Conservation (phyloP, 306 rosid species). For the Inga laurina region DNA sequence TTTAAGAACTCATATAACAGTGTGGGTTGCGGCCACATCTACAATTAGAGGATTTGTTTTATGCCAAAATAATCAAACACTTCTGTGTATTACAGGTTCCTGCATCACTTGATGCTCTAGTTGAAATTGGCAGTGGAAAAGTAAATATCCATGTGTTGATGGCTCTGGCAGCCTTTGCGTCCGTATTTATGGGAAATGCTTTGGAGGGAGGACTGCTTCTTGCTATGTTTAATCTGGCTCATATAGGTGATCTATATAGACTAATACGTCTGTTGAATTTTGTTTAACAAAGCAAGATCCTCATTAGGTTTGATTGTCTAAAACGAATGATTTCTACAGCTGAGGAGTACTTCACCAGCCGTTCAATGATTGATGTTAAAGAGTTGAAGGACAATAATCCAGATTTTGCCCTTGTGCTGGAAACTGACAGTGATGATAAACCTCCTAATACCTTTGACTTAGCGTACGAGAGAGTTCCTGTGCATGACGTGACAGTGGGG, state of each 20-base stretch:
- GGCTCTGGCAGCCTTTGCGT: conserved; percentile 98
- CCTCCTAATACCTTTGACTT: conserved; percentile 85
- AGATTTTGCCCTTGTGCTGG: conserved; percentile 87
- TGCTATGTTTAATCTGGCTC: conserved; percentile 96
- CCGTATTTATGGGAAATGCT: conserved; percentile 88
- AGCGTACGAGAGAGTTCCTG: conserved; percentile 86
- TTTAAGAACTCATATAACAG: not conserved
- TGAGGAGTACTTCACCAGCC: conserved; percentile 91
- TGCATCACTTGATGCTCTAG: conserved; percentile 87
- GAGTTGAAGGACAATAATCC: conserved; percentile 95
- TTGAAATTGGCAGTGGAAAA: conserved; percentile 81
- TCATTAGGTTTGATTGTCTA: conserved; percentile 27
- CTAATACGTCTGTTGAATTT: not conserved
- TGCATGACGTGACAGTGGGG: conserved; percentile 75
- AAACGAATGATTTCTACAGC: conserved; percentile 59
- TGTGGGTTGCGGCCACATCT: not conserved
- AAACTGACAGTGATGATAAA: conserved; percentile 54
- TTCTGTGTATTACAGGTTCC: conserved; percentile 58
- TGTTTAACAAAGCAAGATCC: conserved; percentile 8
- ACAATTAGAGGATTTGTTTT: not conserved
- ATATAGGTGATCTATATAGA: conserved; percentile 66
- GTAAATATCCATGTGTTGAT: conserved; percentile 91
- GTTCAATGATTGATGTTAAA: conserved; percentile 86
- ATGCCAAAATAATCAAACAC: not conserved
- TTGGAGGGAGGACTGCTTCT: conserved; percentile 97